phyloP scores from a whole-genome alignment of 2,329 filamentous ascomycete species.

The Harringtonia lauricola region DNA sequence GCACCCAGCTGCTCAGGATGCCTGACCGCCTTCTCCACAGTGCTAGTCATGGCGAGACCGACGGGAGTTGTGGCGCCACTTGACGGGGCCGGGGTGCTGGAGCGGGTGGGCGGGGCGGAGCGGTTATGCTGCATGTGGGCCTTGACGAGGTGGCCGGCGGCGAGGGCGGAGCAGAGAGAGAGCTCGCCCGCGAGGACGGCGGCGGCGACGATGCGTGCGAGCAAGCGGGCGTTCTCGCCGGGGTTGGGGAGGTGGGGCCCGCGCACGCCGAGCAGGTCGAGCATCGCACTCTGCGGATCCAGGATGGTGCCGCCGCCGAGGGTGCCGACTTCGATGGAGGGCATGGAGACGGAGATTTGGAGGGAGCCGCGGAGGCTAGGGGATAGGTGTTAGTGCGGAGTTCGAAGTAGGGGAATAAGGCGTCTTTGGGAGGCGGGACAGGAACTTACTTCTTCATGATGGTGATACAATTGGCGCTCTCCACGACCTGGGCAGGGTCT shows the following conservation, averaged over 20 bases:
- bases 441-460: constrained; percentile 99
- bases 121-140: constrained; percentile 98
- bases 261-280: constrained; percentile 87
- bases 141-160: constrained; percentile 80
- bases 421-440: too few relatives aligned
- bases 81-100: constrained; percentile 42
- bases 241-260: constrained; percentile 84
- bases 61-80: constrained; percentile 28
- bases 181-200: constrained; percentile 86
- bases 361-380: constrained; percentile 76
- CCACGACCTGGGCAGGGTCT: constrained; percentile 93
- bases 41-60: constrained; percentile 42
- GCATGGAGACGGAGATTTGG: constrained; percentile 97
- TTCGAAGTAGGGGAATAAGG: constrained; percentile 12
- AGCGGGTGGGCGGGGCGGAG: constrained; percentile 58
- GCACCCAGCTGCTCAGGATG: too few relatives aligned
- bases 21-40: too few relatives aligned
- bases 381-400: neutral
- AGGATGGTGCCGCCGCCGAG: constrained; percentile 94
- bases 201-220: constrained; percentile 85
- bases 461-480: constrained; percentile 95
- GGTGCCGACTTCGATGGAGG: constrained; percentile 92
- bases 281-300: constrained; percentile 91
- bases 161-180: constrained; percentile 81
- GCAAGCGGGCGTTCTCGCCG: constrained; percentile 80